phyloP scores from a whole-genome alignment of 805 yeast genomes.

The Teunomyces aglyptinius region DNA sequence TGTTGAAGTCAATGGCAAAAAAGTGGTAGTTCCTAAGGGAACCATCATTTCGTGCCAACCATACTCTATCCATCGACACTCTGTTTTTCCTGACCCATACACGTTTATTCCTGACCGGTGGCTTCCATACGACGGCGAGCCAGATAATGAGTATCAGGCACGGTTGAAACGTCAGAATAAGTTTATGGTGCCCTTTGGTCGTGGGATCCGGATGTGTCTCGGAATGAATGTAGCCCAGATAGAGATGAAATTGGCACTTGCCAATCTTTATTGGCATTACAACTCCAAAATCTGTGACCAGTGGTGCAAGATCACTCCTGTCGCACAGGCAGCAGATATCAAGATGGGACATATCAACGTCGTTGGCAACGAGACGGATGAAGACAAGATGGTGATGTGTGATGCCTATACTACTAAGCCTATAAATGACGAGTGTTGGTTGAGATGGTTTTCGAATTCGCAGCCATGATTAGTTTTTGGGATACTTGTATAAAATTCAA shows the following conservation, averaged over 20 bases:
- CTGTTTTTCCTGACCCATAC: constrained; percentile 53
- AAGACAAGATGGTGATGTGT: constrained; percentile 53
- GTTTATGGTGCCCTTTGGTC: constrained; percentile 67
- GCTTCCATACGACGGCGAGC: constrained; percentile 42
- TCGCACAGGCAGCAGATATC: constrained; percentile 15
- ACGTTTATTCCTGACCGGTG: constrained; percentile 62
- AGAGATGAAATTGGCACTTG: constrained; percentile 60
- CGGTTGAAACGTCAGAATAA: constrained; percentile 47
- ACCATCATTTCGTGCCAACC: constrained; percentile 65
- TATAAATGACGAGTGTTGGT: constrained; percentile 50
- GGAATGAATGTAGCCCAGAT: constrained; percentile 67
- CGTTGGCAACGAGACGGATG: constrained; percentile 31
- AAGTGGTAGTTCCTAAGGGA: constrained; percentile 45
- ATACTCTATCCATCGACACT: constrained; percentile 58
- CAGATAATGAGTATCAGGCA: constrained; percentile 23
- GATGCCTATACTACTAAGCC: constrained; percentile 58
- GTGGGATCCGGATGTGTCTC: constrained; percentile 71
- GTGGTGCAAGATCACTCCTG: constrained; percentile 40
- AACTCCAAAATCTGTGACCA: constrained; percentile 35
- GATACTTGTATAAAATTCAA: no score
- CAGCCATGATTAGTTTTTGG: neutral
- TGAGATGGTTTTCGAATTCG: constrained; percentile 31
- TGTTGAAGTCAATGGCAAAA: constrained; percentile 19
- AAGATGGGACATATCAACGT: constrained; percentile 7
- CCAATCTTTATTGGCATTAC: constrained; percentile 52